Evolutionary conservation across 2,329 filamentous ascomycete genomes (phyloP).

Genomic region (Fusarium decemcellulare): DNA sequence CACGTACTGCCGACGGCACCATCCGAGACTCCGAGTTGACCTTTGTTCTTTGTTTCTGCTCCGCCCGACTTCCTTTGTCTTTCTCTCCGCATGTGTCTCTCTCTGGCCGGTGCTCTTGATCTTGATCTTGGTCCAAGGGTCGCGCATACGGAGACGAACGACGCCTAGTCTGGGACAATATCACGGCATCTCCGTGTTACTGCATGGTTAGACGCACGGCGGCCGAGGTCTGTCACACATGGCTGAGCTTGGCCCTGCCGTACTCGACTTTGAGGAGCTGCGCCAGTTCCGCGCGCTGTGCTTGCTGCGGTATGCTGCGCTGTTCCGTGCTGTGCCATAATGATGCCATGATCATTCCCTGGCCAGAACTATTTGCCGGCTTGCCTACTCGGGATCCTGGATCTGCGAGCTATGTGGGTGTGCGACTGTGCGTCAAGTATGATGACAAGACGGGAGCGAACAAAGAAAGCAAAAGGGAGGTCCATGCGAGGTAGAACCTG

Average conservation of each 20-base stretch:
- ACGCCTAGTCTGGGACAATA: conserved; percentile 30
- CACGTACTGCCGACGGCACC: conserved; percentile 31
- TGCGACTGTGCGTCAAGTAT: conserved; percentile 30
- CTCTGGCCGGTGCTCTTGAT: conserved; percentile 10
- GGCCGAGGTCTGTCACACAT: conserved; percentile 39
- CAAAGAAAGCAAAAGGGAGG: conserved; percentile 21
- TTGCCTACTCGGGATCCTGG: conserved; percentile 29
- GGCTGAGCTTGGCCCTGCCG: conserved; percentile 32
- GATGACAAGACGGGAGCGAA: conserved; percentile 22
- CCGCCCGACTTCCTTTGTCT: conserved; percentile 19
- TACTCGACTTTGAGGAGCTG: conserved; percentile 23
- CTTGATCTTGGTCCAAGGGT: conserved; percentile 1
- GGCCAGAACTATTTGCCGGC: conserved; percentile 28
- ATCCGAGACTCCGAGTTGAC: conserved; percentile 19
- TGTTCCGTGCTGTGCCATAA: conserved; percentile 38
- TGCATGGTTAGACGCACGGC: conserved; percentile 41
- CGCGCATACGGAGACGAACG: conserved; percentile 30
- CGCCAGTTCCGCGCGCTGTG: conserved; percentile 10
- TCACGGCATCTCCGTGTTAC: conserved; percentile 38
- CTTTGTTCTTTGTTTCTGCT: conserved; percentile 19
- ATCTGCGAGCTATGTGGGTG: conserved; percentile 34
- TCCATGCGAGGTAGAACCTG: conserved; percentile 13
- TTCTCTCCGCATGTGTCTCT: conserved; percentile 27
- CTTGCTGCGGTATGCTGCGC: conserved; percentile 26
- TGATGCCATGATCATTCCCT: conserved; percentile 33